These are phyloP conservation scores for Tricholoma hemisulphureum DNA, from an alignment of 768 basidiomycete genomes.

Conservation along the genomic window DNA sequence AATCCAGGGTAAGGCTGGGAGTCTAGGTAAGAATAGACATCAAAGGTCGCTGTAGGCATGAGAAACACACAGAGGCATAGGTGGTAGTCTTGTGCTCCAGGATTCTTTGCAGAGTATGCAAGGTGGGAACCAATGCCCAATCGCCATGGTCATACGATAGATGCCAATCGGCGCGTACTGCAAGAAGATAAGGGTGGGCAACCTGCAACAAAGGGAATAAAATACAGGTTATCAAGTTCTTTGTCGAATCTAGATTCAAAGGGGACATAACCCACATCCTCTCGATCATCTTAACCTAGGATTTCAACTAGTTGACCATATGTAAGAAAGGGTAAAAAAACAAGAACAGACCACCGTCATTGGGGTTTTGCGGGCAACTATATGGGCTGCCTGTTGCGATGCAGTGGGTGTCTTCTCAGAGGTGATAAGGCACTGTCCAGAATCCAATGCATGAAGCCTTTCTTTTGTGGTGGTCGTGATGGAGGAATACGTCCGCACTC, in stretches of 20 bases:
- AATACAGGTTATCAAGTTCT: too few relatives aligned
- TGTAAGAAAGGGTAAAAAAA: neutral
- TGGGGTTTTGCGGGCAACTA: neutral
- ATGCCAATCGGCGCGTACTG: neutral
- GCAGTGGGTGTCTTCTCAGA: constrained; percentile 1
- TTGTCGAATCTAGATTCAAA: neutral
- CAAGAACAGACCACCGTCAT: neutral
- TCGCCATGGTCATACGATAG: neutral
- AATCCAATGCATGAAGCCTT: neutral
- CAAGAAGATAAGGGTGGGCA: too few relatives aligned
- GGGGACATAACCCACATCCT: neutral
- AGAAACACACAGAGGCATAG: too few relatives aligned
- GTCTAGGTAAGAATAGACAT: neutral
- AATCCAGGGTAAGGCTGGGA: neutral
- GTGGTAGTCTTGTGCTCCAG: too few relatives aligned
- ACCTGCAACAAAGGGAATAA: too few relatives aligned
- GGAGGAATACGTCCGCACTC: neutral
- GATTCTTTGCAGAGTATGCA: neutral
- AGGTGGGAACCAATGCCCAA: neutral
- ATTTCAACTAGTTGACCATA: neutral
- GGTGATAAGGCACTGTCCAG: neutral
- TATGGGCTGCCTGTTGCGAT: neutral
- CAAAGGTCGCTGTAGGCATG: neutral
- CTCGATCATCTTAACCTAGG: neutral
- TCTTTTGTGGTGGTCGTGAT: neutral